phyloP scores from a whole-genome alignment of 148 eudicot species.

The Persicaria maculosa region DNA sequence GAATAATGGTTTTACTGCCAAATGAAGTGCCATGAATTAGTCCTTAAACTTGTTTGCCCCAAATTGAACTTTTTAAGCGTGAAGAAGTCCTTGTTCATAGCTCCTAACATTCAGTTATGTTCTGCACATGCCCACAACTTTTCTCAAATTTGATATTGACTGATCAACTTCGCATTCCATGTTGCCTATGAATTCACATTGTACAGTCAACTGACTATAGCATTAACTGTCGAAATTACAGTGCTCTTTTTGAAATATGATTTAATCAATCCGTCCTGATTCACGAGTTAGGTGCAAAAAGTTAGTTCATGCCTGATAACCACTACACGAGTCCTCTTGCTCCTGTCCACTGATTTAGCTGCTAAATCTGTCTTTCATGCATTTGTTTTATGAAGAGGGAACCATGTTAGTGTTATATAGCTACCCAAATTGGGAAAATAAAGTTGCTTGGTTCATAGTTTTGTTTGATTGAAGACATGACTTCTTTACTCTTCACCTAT shows the following conservation, averaged over 20 bases:
- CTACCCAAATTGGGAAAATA: not conserved
- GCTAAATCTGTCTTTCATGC: not conserved
- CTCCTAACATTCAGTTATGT: too few relatives aligned
- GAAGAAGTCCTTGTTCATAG: not conserved
- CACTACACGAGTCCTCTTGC: not conserved
- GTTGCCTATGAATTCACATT: not conserved
- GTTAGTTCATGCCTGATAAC: not conserved
- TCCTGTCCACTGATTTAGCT: not conserved
- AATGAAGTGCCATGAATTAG: not conserved
- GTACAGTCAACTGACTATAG: not conserved
- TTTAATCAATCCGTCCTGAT: not conserved
- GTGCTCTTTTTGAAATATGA: not conserved
- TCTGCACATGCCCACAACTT: not conserved
- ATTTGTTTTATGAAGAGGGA: not conserved
- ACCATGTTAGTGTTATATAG: not conserved
- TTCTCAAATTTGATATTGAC: not conserved
- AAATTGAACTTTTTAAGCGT: not conserved
- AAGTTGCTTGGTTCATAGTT: not conserved
- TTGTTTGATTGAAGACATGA: not conserved
- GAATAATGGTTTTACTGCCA: conserved; percentile 1
- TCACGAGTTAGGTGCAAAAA: not conserved
- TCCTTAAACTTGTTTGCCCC: not conserved
- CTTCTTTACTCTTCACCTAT: not conserved
- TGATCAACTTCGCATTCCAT: not conserved
- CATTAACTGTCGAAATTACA: not conserved